Evolutionary conservation across 148 eudicot genomes (phyloP).

Genomic region (Chenopodium suecicum): DNA sequence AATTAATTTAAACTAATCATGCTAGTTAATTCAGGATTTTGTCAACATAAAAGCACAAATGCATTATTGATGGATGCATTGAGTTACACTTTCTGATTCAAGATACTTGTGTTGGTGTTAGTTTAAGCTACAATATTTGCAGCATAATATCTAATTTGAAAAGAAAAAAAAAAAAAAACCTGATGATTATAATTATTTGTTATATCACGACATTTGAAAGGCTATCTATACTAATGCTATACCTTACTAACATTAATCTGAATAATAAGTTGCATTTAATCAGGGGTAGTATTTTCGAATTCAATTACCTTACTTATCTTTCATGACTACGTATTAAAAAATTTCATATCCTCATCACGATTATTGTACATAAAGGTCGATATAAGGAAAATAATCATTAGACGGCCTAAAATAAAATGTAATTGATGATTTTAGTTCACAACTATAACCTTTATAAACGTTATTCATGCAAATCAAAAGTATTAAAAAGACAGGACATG

Average conservation of each 20-base stretch:
- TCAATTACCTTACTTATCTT: no score
- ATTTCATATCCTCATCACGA: no score
- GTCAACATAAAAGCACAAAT: not conserved
- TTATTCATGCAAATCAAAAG: not conserved
- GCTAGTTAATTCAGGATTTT: not conserved
- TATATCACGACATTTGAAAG: not conserved
- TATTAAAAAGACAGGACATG: not conserved
- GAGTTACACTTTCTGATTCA: not conserved
- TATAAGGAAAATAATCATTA: no score
- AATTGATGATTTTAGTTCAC: no score
- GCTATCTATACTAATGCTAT: not conserved
- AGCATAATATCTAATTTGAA: no score
- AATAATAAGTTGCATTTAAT: not conserved
- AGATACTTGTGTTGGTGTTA: not conserved
- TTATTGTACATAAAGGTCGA: no score
- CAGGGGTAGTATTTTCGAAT: not conserved
- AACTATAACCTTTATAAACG: not conserved
- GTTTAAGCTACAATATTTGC: not conserved
- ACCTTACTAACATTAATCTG: not conserved
- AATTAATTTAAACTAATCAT: not conserved
- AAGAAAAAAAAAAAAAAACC: no score
- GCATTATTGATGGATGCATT: not conserved
- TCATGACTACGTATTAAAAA: no score
- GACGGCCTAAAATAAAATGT: no score
- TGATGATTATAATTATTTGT: not conserved